Evolutionary conservation across 2,329 filamentous ascomycete genomes (phyloP).

Genomic region (Epichloe hybrida): DNA sequence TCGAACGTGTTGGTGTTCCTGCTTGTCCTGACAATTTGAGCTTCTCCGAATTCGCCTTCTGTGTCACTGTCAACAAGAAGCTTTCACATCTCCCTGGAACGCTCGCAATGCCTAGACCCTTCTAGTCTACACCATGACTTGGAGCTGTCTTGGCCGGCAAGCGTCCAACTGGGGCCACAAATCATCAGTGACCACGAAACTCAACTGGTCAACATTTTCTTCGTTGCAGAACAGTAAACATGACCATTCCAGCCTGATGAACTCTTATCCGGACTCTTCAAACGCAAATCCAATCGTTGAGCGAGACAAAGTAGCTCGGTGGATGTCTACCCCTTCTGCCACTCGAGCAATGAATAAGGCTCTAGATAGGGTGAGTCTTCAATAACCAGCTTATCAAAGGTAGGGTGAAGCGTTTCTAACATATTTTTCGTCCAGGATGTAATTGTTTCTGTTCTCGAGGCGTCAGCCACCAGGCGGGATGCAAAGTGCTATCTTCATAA

Average conservation of each 20-base stretch:
- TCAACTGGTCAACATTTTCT: slow-evolving; percentile 2
- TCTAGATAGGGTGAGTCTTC: slow-evolving; percentile 17
- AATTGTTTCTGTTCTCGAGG: slow-evolving; percentile 72
- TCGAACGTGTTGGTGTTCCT: no score
- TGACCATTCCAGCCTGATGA: neutral
- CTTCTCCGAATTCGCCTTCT: neutral
- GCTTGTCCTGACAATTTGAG: no score
- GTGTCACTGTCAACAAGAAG: neutral
- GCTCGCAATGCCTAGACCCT: slow-evolving; percentile 4
- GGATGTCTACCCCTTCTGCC: slow-evolving; percentile 17
- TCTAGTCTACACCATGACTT: slow-evolving; percentile 23
- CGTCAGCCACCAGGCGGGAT: slow-evolving; percentile 84
- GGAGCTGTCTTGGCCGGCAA: slow-evolving; percentile 26
- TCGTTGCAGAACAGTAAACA: neutral
- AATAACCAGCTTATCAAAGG: neutral
- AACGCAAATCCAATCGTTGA: neutral
- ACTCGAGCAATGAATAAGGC: slow-evolving; percentile 18
- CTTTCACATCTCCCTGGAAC: neutral
- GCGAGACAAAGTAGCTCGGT: slow-evolving; percentile 8
- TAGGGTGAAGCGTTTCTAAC: neutral
- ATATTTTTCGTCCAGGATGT: slow-evolving; percentile 50
- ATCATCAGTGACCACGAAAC: slow-evolving; percentile 1
- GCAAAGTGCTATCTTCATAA: slow-evolving; percentile 84
- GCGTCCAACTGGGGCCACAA: slow-evolving; percentile 16
- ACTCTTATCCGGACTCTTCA: neutral